Base-by-base conservation (phyloP, 805 yeast genomes). In the Lachancea kluyveri region DNA sequence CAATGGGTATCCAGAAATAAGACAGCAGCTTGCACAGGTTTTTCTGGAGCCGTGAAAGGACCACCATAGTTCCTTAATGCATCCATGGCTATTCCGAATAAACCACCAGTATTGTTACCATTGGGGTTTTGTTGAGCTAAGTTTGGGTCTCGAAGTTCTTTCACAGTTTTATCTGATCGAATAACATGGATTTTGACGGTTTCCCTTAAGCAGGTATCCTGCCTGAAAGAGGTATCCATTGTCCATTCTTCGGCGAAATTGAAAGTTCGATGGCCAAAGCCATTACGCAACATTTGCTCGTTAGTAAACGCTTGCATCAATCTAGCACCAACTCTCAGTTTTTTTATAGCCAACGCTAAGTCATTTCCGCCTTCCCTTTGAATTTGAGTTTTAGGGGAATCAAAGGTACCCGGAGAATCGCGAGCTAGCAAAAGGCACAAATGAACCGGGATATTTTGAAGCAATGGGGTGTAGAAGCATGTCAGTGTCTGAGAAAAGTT, bases 241-340 rank as follows among this genome's bases (percentile, higher is more conserved):
- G 67, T 54, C 40, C 67, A 71, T 42, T 75, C 83, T 46, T 88
- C 94, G 2, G 67, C 77, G 42, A 86, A 81, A 39, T 74, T 74
- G 57, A 86, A 86, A 4, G 82, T 67, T 39, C 96, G 64, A 42
- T 77, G 72, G 8, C 95, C 94, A 50, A 84, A 72, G 0, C 92
- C 88, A 27, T 74, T 70, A 23, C 79, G 62, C 32, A 75, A 56
- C 94, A 90, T 85, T 51, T 87, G 95, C 45, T 88, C 96, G 45
- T 76, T 77, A 0, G 96, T 88, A 55, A 72, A 87, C 1, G 95
- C 94, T 47, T 85, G 90, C 94, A 85, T 84, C 57, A 88, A 57
- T 45, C 95, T 68, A 4, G 82, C 94, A 3, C 84, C 95, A 39
- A 86, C 73, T 46, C 92, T 73, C 42, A 90, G 53, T 52, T 85